These are phyloP conservation scores for Prunus yedoensis DNA, from an alignment of 331 rosid genomes.

Conservation along the genomic window DNA sequence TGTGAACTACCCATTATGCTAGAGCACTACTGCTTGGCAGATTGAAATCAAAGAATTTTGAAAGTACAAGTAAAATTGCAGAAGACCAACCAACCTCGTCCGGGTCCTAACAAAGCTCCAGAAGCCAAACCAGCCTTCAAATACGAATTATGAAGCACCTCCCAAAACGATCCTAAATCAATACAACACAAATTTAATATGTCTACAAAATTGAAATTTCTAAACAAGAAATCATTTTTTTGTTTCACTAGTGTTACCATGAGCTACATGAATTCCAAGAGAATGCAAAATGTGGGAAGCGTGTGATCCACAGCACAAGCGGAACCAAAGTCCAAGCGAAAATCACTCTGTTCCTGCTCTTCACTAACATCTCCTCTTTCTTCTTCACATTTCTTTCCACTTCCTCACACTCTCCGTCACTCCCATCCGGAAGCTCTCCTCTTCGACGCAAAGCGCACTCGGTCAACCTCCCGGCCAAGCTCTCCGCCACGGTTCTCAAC, in stretches of 20 bases:
- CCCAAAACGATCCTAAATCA: slow-evolving; percentile 55
- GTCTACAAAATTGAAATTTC: neutral
- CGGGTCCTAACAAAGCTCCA: slow-evolving; percentile 87
- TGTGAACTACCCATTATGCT: neutral
- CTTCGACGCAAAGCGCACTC: slow-evolving; percentile 79
- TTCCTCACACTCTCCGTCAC: slow-evolving; percentile 85
- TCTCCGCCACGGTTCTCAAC: slow-evolving; percentile 55
- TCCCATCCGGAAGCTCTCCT: slow-evolving; percentile 67
- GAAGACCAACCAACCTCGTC: slow-evolving; percentile 65
- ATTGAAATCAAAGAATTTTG: neutral
- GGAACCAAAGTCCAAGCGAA: slow-evolving; percentile 96
- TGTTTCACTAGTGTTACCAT: slow-evolving; percentile 43
- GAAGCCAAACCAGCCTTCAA: slow-evolving; percentile 82
- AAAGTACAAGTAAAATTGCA: neutral
- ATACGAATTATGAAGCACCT: slow-evolving; percentile 81
- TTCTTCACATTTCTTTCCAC: slow-evolving; percentile 88
- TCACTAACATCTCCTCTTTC: slow-evolving; percentile 64
- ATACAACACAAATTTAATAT: neutral
- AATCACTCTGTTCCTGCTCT: slow-evolving; percentile 77
- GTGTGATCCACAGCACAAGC: slow-evolving; percentile 91
- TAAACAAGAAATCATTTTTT: neutral
- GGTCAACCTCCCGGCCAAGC: slow-evolving; percentile 65
- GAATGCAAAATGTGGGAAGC: slow-evolving; percentile 88
- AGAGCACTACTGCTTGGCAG: neutral
- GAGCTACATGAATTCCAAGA: slow-evolving; percentile 81